Conservation (phyloP, 192 early-diverging fungal genomes). For the Podila epicladia region DNA sequence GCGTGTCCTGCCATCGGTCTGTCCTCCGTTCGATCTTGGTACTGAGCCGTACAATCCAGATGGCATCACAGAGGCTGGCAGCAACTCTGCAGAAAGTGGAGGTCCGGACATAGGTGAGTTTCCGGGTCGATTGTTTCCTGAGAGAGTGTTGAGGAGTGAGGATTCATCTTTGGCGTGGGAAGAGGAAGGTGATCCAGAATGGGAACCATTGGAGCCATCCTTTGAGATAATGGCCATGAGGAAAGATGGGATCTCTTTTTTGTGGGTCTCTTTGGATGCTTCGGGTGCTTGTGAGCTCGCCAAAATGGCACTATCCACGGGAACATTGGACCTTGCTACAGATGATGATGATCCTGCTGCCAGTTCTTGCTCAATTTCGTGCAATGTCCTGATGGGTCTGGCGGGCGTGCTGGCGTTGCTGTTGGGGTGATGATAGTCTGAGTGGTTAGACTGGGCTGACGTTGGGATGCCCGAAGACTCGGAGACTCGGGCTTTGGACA, state of each 20-base stretch:
- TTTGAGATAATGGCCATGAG: conserved; percentile 32
- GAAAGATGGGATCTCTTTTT: conserved; percentile 33
- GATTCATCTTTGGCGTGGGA: neutral
- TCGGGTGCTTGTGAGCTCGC: neutral
- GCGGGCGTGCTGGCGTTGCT: neutral
- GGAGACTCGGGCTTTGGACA: conserved; percentile 39
- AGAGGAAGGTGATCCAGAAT: neutral
- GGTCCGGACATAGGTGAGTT: conserved; percentile 12
- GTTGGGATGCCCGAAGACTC: conserved; percentile 36
- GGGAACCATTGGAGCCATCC: conserved; percentile 6
- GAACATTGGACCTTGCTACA: neutral
- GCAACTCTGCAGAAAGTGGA: conserved; percentile 39
- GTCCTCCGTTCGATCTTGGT: conserved; percentile 14
- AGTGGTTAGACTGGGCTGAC: neutral
- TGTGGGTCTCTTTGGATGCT: neutral
- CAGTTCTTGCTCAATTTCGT: neutral
- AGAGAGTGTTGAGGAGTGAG: conserved; percentile 23
- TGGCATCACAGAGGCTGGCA: conserved; percentile 48
- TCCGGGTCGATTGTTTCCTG: conserved; percentile 10
- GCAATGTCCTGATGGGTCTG: conserved; percentile 1
- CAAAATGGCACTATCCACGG: neutral
- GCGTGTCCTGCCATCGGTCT: neutral
- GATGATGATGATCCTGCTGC: neutral
- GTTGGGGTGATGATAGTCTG: neutral
- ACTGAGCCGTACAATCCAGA: conserved; percentile 31